These are phyloP conservation scores for Apiotrichum akiyoshidainum DNA, from an alignment of 1,284 basidiomycete species.

Conservation along the genomic window DNA sequence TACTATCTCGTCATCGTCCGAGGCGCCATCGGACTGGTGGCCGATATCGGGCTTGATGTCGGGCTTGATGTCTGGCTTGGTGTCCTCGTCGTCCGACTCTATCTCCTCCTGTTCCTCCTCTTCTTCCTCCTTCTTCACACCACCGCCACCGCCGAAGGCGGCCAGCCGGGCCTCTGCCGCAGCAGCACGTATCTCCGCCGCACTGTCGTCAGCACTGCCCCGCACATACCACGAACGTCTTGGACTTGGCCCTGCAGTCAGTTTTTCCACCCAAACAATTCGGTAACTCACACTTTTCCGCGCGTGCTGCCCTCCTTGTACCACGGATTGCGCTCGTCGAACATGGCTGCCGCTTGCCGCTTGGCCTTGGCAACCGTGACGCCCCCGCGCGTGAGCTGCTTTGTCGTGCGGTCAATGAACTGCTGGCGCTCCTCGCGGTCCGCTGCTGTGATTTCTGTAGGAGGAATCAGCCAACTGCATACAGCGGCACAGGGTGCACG, in stretches of 20 bases:
- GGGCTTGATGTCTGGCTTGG: not conserved
- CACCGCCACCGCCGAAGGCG: not conserved
- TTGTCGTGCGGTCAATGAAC: slow-evolving; percentile 26
- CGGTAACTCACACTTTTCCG: slow-evolving; percentile 36
- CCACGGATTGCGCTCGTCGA: slow-evolving; percentile 40
- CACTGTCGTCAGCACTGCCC: slow-evolving; percentile 22
- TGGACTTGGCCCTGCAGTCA: slow-evolving; percentile 38
- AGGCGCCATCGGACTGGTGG: slow-evolving; percentile 3
- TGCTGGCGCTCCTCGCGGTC: slow-evolving; percentile 32
- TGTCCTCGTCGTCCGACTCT: slow-evolving; percentile 7
- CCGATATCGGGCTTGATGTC: not conserved
- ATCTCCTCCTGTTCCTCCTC: not conserved
- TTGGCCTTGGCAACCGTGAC: slow-evolving; percentile 30
- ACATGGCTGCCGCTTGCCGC: slow-evolving; percentile 31
- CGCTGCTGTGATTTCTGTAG: slow-evolving; percentile 39
- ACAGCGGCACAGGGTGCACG: no score
- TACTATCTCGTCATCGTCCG: slow-evolving; percentile 9
- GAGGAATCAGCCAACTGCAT: no score
- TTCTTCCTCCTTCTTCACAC: slow-evolving; percentile 4
- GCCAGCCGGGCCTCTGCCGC: slow-evolving; percentile 42
- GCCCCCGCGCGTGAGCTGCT: slow-evolving; percentile 21
- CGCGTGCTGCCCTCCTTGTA: slow-evolving; percentile 39
- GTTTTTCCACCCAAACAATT: not conserved
- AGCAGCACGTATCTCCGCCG: slow-evolving; percentile 40
- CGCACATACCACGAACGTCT: slow-evolving; percentile 21